A percentile compares a stretch with the other conserved stretches of the same genome.
phyloP scores from a whole-genome alignment of 164 flowering plant species.

The Stephania yunnanensis region DNA sequence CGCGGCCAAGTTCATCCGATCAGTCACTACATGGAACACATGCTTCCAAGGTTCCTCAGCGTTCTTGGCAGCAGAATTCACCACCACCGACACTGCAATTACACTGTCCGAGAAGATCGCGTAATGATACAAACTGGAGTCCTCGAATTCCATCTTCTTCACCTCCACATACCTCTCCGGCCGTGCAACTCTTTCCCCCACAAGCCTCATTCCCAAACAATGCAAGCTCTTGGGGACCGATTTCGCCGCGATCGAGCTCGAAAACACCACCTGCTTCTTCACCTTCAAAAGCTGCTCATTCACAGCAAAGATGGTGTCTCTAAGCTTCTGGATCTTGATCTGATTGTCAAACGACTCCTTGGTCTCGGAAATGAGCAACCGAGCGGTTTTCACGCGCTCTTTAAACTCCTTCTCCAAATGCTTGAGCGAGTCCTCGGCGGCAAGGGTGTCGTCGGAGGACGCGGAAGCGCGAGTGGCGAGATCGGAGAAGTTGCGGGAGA shows the following conservation, averaged over 20 bases:
- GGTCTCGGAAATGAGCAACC: conserved; percentile 59
- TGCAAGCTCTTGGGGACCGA: conserved; percentile 88
- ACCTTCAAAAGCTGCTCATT: conserved; percentile 76
- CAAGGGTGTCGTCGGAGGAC: conserved; percentile 47
- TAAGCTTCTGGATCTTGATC: conserved; percentile 90
- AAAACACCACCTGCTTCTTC: conserved; percentile 74
- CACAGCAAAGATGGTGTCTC: conserved; percentile 87
- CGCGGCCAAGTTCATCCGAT: conserved; percentile 77
- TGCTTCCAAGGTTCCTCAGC: conserved; percentile 81
- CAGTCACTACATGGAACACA: conserved; percentile 84
- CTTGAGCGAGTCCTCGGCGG: conserved; percentile 73
- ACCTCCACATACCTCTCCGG: conserved; percentile 57
- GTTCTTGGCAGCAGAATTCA: conserved; percentile 78
- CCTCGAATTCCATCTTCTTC: conserved; percentile 58
- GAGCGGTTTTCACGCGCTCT: conserved; percentile 63
- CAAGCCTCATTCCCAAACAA: conserved; percentile 85
- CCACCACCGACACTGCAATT: conserved; percentile 89
- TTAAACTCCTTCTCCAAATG: conserved; percentile 94
- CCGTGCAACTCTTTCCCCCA: conserved; percentile 70
- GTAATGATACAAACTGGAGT: conserved; percentile 73
- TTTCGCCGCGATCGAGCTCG: conserved; percentile 70
- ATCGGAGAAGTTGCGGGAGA: conserved; percentile 54
- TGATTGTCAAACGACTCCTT: conserved; percentile 93
- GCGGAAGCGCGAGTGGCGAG: conserved; percentile 32
- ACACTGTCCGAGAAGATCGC: conserved; percentile 88